These are phyloP conservation scores for Trypethelium eluteriae DNA, from an alignment of 495 filamentous ascomycete genomes.

Conservation along the genomic window DNA sequence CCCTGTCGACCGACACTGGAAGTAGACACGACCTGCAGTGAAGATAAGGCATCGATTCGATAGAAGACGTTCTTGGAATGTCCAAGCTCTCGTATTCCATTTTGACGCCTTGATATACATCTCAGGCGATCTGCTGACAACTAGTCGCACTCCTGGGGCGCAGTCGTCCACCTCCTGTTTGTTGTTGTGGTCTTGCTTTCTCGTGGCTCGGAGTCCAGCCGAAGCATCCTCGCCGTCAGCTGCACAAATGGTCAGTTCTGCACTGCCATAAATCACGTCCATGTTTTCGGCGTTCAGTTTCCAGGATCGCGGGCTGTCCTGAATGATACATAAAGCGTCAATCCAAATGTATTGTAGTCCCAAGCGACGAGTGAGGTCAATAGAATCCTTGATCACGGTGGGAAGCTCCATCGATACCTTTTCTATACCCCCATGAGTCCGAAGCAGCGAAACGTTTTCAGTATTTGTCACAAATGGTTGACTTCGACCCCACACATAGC, in stretches of 20 bases:
- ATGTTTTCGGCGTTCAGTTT: conserved; percentile 13
- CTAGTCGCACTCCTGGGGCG: background rate
- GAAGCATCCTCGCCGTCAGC: conserved; percentile 10
- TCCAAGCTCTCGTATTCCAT: conserved; percentile 18
- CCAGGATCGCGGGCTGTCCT: conserved; percentile 1
- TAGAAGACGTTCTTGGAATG: conserved; percentile 22
- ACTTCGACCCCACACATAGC: background rate
- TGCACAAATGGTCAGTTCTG: conserved; percentile 11
- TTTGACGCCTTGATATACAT: background rate
- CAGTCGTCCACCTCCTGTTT: background rate
- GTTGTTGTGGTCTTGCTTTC: background rate
- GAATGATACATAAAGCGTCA: conserved; percentile 13
- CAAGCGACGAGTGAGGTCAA: conserved; percentile 1
- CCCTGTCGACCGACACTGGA: conserved; percentile 21
- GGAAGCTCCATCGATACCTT: background rate
- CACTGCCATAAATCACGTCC: conserved; percentile 13
- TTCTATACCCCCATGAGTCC: background rate
- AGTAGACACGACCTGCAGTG: conserved; percentile 21
- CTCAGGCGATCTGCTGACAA: background rate
- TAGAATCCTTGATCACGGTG: conserved; percentile 3
- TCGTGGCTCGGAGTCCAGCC: background rate
- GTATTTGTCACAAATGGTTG: background rate
- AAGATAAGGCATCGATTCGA: conserved; percentile 22
- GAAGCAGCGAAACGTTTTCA: background rate
- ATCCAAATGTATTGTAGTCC: conserved; percentile 13